Evolutionary conservation across 2,329 filamentous ascomycete genomes (phyloP).

Genomic region (Fusarium avenaceum): DNA sequence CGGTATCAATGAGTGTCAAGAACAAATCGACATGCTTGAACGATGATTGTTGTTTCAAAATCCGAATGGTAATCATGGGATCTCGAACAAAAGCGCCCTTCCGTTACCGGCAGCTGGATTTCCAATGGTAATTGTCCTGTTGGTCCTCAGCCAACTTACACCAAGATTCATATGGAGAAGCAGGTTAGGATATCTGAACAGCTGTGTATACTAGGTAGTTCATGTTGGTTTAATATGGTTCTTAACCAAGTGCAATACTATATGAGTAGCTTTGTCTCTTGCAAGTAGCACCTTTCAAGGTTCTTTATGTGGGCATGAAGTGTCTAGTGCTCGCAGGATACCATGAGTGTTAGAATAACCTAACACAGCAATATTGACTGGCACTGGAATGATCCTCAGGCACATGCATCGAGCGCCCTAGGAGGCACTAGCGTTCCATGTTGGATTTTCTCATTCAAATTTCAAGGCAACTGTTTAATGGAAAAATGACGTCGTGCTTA

Average conservation of each 20-base stretch:
- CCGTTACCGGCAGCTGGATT: constrained; percentile 38
- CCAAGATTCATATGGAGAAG: constrained; percentile 1
- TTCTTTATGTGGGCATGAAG: too few species aligned
- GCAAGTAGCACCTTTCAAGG: too few species aligned
- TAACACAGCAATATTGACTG: neutral
- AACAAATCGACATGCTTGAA: neutral
- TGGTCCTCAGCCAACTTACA: constrained; percentile 16
- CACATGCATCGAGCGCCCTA: neutral
- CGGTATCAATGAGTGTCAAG: neutral
- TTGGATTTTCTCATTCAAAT: neutral
- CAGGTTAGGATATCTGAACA: neutral
- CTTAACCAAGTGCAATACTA: neutral
- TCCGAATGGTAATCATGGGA: neutral
- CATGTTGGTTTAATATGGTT: neutral
- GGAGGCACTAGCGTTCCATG: too few species aligned
- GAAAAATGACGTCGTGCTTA: constrained; percentile 28
- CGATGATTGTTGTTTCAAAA: neutral
- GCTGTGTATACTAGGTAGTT: too few species aligned
- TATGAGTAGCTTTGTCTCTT: neutral
- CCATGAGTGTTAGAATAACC: neutral
- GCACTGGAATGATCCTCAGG: neutral
- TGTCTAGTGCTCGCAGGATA: neutral
- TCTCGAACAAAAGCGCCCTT: neutral
- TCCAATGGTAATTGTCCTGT: constrained; percentile 39
- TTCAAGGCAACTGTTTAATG: constrained; percentile 7